Evolutionary conservation across 495 filamentous ascomycete genomes (phyloP).

Genomic region (Daldinia childiae): DNA sequence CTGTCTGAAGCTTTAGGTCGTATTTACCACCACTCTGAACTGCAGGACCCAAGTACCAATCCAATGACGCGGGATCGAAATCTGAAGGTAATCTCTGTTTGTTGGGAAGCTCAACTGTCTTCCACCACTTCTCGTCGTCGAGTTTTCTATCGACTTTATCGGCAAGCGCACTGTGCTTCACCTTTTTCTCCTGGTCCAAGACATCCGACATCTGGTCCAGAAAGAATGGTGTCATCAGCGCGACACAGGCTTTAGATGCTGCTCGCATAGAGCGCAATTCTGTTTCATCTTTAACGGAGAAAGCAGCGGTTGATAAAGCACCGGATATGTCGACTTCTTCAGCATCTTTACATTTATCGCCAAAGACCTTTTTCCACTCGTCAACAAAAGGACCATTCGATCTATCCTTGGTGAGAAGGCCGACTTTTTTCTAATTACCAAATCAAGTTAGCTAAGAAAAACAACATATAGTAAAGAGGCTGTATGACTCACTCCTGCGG

Average conservation of each 20-base stretch:
- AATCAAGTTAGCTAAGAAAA: conserved; percentile 7
- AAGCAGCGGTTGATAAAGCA: conserved; percentile 81
- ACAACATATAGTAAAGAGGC: neutral
- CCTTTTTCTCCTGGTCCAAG: conserved; percentile 94
- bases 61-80: conserved; percentile 90
- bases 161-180: conserved; percentile 84
- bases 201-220: conserved; percentile 97
- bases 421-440: conserved; percentile 80
- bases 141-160: conserved; percentile 89
- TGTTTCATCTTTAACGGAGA: conserved; percentile 95
- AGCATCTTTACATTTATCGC: conserved; percentile 77
- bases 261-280: conserved; percentile 94
- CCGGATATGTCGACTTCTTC: conserved; percentile 88
- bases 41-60: conserved; percentile 92
- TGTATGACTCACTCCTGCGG: conserved; percentile 75
- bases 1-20: conserved; percentile 80
- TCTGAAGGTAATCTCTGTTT: conserved; percentile 81
- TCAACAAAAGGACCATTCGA: conserved; percentile 90
- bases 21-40: conserved; percentile 96
- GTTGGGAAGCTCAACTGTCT: conserved; percentile 71
- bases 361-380: conserved; percentile 89
- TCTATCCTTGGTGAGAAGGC: conserved; percentile 81
- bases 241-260: conserved; percentile 90
- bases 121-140: conserved; percentile 92
- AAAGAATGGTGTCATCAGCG: conserved; percentile 91